phyloP scores from a whole-genome alignment of 1,139 yeast species.

The Pneumocystis carinii region DNA sequence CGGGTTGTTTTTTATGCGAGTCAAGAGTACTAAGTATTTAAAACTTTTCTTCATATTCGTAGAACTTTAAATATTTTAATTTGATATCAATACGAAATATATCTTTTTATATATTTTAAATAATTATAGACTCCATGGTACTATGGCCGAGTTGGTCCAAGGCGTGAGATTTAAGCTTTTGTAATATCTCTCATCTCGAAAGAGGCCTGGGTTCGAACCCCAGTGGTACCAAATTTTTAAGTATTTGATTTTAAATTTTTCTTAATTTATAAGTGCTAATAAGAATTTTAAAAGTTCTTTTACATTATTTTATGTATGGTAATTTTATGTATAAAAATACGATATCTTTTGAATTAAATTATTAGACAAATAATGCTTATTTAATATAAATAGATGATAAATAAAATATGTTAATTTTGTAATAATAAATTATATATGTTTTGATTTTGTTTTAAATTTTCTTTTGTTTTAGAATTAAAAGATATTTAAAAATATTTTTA shows the following conservation, averaged over 20 bases:
- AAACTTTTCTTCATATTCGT: background rate
- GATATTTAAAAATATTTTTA: no score
- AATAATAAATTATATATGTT: no score
- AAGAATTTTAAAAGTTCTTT: no score
- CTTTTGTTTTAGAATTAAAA: no score
- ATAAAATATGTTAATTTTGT: no score
- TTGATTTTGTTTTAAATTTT: no score
- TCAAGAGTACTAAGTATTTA: background rate
- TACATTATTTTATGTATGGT: no score
- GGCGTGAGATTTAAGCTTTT: background rate
- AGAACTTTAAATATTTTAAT: background rate
- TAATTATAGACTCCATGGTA: background rate
- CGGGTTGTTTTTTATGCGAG: background rate
- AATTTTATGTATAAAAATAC: no score
- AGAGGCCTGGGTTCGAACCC: slow-evolving; percentile 1
- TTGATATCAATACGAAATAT: background rate
- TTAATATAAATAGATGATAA: no score
- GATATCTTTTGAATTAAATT: no score
- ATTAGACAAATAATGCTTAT: no score
- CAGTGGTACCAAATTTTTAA: background rate
- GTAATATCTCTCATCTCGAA: slow-evolving; percentile 1
- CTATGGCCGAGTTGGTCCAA: slow-evolving; percentile 1
- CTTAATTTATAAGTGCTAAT: no score
- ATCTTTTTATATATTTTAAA: background rate
- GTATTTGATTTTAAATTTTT: background rate